Conservation (phyloP, 306 rosid genomes). For the Vicia faba region DNA sequence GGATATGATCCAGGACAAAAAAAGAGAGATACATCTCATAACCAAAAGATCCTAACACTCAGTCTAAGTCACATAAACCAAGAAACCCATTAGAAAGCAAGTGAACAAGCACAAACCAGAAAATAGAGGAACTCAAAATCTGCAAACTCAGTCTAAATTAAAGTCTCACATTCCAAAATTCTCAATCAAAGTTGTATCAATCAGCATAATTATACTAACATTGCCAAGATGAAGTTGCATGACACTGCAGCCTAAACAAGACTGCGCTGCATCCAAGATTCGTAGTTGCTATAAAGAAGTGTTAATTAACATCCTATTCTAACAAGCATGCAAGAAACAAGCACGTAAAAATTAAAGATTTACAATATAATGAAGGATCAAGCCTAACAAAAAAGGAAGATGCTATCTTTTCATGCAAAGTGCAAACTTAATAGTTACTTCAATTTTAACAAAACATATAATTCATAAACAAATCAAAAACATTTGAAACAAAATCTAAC, state of each 20-base stretch:
- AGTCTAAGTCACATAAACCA: constrained; percentile 11
- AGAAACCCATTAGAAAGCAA: constrained; percentile 8
- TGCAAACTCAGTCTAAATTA: neutral
- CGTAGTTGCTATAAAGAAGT: neutral
- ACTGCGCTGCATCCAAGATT: neutral
- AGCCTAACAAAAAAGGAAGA: constrained; percentile 5
- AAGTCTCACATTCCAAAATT: neutral
- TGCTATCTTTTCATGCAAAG: neutral
- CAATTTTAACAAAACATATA: neutral
- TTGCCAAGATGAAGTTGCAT: neutral
- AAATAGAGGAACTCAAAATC: constrained; percentile 25
- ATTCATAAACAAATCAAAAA: neutral
- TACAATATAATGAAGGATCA: constrained; percentile 3
- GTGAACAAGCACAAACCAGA: constrained; percentile 4
- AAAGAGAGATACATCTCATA: constrained; percentile 2
- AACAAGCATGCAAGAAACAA: constrained; percentile 15
- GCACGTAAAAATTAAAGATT: neutral
- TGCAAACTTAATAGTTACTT: constrained; percentile 22
- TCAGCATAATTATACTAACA: constrained; percentile 1
- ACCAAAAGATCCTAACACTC: constrained; percentile 11
- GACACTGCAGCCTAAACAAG: constrained; percentile 1
- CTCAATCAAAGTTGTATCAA: constrained; percentile 9
- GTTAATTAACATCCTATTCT: neutral
- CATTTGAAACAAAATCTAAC: constrained; percentile 2
- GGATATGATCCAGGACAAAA: neutral